Conservation (phyloP, 2,329 filamentous ascomycete genomes). For the Penicillium sp. region DNA sequence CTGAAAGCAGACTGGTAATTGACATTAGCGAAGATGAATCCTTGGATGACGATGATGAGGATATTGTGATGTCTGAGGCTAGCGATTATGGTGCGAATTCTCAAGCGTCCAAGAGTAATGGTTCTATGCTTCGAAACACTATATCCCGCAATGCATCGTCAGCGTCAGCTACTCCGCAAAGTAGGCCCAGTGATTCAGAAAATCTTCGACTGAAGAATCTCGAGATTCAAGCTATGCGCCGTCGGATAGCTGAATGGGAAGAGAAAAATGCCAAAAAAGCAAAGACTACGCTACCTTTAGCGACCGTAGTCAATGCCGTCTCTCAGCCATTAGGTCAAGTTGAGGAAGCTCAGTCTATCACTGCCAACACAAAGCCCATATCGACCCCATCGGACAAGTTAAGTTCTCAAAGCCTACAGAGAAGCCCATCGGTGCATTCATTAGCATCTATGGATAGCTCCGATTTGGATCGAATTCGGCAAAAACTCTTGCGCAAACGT, state of each 20-base stretch:
- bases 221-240: constrained; percentile 46
- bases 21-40: constrained; percentile 74
- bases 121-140: not conserved
- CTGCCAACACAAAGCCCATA: not conserved
- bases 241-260: constrained; percentile 47
- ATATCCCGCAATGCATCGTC: constrained; percentile 18
- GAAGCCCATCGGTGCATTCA: constrained; percentile 18
- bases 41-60: constrained; percentile 28
- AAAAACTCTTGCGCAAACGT: constrained; percentile 41
- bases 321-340: not conserved
- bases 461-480: constrained; percentile 29
- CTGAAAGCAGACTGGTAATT: constrained; percentile 68
- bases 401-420: constrained; percentile 9
- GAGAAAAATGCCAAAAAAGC: constrained; percentile 31
- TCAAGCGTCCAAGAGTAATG: not conserved
- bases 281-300: constrained; percentile 35
- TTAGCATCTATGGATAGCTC: constrained; percentile 20
- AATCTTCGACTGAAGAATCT: constrained; percentile 46
- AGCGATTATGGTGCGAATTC: constrained; percentile 12
- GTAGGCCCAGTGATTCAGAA: constrained; percentile 36
- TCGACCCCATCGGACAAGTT: not conserved
- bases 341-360: constrained; percentile 5
- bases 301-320: not conserved
- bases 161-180: constrained; percentile 33
- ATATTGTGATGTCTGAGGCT: constrained; percentile 24